Percentiles rank a stretch among this genome's conserved stretches.
Conservation (phyloP, 2,329 filamentous ascomycete genomes). For the Cladosporium halotolerans region DNA sequence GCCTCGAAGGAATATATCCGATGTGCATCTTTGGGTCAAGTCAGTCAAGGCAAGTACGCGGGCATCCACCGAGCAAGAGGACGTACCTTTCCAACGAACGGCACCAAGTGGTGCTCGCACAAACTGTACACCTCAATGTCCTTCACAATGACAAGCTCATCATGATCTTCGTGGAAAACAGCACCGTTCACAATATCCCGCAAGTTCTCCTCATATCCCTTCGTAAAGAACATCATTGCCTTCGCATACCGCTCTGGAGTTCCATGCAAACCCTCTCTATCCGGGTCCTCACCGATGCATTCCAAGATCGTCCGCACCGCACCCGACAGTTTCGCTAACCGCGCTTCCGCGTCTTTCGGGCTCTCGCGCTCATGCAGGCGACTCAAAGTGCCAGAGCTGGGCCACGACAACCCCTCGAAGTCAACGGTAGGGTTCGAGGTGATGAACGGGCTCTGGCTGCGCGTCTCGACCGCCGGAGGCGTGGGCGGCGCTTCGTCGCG, state of each 20-base stretch:
- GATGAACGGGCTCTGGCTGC: conserved; percentile 44
- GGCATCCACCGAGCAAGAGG: not conserved
- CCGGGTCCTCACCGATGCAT: conserved; percentile 60
- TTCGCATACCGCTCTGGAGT: conserved; percentile 86
- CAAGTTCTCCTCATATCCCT: conserved; percentile 93
- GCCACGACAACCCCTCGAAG: conserved; percentile 52
- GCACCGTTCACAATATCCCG: conserved; percentile 86
- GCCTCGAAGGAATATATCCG: conserved; percentile 86
- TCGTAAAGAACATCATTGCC: conserved; percentile 91
- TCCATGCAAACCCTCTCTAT: conserved; percentile 56
- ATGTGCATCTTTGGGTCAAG: conserved; percentile 75
- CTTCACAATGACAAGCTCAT: conserved; percentile 95
- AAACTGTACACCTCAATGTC: conserved; percentile 93
- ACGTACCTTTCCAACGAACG: conserved; percentile 83
- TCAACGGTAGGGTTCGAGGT: conserved; percentile 47
- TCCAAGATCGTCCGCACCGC: conserved; percentile 59
- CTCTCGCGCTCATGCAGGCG: conserved; percentile 33
- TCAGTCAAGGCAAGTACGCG: conserved; percentile 2
- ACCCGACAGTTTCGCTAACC: conserved; percentile 55
- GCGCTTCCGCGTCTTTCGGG: conserved; percentile 51
- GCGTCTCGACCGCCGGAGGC: conserved; percentile 43
- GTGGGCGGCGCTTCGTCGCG: conserved; percentile 48
- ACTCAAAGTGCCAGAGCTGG: conserved; percentile 35
- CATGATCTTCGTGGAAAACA: conserved; percentile 93
- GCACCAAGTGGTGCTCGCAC: conserved; percentile 96